A percentile compares a stretch with the other conserved stretches of the same genome.
phyloP scores from a whole-genome alignment of 1,284 basidiomycete genomes.

The Athelia sp. region DNA sequence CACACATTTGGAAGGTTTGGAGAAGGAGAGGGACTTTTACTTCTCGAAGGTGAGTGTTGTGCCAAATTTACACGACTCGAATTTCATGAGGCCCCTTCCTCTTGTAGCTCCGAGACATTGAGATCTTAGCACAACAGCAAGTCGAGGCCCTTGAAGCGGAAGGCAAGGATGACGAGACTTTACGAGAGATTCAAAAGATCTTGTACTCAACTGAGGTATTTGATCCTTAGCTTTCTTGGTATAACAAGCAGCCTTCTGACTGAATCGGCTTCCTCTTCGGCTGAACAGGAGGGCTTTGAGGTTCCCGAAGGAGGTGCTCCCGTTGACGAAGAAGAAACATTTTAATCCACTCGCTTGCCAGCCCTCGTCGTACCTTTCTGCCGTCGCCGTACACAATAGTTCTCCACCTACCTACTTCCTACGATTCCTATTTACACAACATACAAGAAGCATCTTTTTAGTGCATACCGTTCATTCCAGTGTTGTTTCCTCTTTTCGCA shows the following conservation, averaged over 20 bases:
- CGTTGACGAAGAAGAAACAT: conserved; percentile 58
- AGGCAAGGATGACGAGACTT: conserved; percentile 61
- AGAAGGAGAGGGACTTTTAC: conserved; percentile 98
- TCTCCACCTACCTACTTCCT: too few species aligned
- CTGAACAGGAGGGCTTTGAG: conserved; percentile 61
- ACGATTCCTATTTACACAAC: not conserved
- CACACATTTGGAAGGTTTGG: conserved; percentile 78
- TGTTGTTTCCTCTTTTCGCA: not conserved
- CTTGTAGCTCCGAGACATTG: conserved; percentile 85
- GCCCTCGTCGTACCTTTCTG: conserved; percentile 1
- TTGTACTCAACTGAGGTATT: conserved; percentile 91
- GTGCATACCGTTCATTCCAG: not conserved
- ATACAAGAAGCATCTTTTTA: not conserved
- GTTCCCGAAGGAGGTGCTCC: conserved; percentile 48
- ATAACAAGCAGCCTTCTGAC: not conserved
- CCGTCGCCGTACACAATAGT: not conserved
- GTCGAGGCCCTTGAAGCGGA: conserved; percentile 55
- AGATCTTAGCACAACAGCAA: conserved; percentile 84
- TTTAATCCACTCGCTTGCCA: conserved; percentile 19
- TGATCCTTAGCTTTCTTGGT: conserved; percentile 4
- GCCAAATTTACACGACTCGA: conserved; percentile 1
- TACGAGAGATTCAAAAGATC: conserved; percentile 88
- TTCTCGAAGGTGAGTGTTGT: conserved; percentile 81
- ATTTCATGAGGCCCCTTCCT: not conserved
- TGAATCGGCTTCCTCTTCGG: conserved; percentile 8